A percentile compares a stretch with the other conserved stretches of the same genome.
phyloP scores from a whole-genome alignment of 208 protist genomes.

The Herpetomonas tarakana region DNA sequence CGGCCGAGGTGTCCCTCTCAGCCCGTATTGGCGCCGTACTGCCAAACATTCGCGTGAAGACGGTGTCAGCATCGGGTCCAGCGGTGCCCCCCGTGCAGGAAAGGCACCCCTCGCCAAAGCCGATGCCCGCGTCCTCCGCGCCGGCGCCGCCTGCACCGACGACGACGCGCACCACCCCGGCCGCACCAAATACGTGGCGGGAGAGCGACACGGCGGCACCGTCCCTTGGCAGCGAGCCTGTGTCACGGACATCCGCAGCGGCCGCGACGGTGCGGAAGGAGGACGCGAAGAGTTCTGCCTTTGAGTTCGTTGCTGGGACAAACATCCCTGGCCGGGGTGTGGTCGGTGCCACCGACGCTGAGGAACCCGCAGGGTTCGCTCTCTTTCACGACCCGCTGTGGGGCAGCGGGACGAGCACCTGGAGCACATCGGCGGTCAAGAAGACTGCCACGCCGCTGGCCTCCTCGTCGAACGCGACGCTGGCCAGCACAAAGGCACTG shows the following conservation, averaged over 20 bases:
- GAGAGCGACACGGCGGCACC: too few species aligned
- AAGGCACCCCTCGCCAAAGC: neutral
- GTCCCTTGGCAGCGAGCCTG: too few species aligned
- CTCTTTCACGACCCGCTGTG: conserved; percentile 82
- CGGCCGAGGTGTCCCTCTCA: neutral
- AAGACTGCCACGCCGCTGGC: conserved; percentile 12
- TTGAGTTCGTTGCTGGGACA: conserved; percentile 68
- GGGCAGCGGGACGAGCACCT: conserved; percentile 21
- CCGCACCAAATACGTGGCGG: too few species aligned
- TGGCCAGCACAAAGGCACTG: neutral
- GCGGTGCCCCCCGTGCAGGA: too few species aligned
- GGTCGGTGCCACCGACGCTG: conserved; percentile 12
- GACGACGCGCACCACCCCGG: too few species aligned
- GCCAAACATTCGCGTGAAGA: conserved; percentile 1
- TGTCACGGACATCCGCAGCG: too few species aligned
- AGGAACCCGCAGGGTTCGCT: conserved; percentile 31
- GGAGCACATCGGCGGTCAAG: conserved; percentile 3
- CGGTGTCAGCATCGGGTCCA: too few species aligned
- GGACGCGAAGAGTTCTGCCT: conserved; percentile 12
- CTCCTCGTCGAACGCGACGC: neutral
- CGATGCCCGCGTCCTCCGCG: too few species aligned
- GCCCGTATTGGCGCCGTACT: neutral
- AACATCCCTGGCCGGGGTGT: conserved; percentile 60
- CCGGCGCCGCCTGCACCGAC: too few species aligned
- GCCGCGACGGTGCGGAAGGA: too few species aligned